Conservation (phyloP, 83 land plant genomes). For the Diphasiastrum complanatum region DNA sequence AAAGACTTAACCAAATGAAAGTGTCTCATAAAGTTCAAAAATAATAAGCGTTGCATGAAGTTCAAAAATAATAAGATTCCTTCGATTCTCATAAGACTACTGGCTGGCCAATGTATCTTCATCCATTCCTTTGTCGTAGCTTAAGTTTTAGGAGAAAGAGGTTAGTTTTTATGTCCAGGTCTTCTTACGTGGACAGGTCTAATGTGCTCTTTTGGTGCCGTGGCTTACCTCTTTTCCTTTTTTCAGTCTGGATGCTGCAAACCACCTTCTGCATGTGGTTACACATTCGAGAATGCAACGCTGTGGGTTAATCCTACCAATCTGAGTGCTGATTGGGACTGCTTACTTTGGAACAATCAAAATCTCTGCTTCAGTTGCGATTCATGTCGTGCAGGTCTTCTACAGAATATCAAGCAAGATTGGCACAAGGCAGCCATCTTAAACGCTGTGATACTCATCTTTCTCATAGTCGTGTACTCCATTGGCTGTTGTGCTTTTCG, state of each 20-base stretch:
- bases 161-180: too few species aligned
- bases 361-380: constrained; percentile 9
- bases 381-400: constrained; percentile 7
- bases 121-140: too few species aligned
- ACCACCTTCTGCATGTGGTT: constrained; percentile 22
- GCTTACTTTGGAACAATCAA: constrained; percentile 7
- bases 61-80: too few species aligned
- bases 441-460: not conserved
- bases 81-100: too few species aligned
- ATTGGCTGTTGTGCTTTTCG: not conserved
- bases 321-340: constrained; percentile 9
- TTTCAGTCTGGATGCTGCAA: constrained; percentile 34
- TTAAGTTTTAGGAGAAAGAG: too few species aligned
- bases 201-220: too few species aligned
- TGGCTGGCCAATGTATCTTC: too few species aligned
- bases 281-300: constrained; percentile 14
- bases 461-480: constrained; percentile 6
- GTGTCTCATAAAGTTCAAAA: too few species aligned
- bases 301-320: constrained; percentile 1
- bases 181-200: too few species aligned
- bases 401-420: not conserved
- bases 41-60: too few species aligned
- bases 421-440: constrained; percentile 7
- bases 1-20: too few species aligned
- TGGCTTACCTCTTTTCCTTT: too few species aligned